Percentiles rank a stretch among this genome's conserved stretches.
These are phyloP conservation scores for Mimosa bimucronata DNA, from an alignment of 306 rosid species.

Conservation along the genomic window DNA sequence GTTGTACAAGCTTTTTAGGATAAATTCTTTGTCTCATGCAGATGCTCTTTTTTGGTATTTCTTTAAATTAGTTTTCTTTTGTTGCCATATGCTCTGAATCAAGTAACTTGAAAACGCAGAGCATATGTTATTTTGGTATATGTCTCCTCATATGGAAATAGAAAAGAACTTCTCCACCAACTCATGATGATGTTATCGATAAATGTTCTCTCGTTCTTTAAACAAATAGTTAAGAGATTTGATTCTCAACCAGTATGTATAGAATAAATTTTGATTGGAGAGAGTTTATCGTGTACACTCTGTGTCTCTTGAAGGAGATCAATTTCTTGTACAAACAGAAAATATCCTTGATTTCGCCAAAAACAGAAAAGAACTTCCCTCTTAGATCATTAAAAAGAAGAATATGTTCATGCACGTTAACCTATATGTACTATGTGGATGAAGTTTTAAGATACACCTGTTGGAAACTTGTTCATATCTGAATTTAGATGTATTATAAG, in stretches of 20 bases:
- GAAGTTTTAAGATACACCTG: not conserved
- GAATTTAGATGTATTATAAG: not conserved
- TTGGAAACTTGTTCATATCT: not conserved
- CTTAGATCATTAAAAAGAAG: not conserved
- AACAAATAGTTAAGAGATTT: not conserved
- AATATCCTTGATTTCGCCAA: not conserved
- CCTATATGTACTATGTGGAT: not conserved
- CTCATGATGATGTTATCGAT: not conserved
- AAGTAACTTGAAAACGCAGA: constrained; percentile 13
- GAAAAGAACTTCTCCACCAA: constrained; percentile 16
- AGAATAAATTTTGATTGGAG: not conserved
- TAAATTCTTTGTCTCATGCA: constrained; percentile 45
- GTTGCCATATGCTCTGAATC: constrained; percentile 13
- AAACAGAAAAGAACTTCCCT: not conserved
- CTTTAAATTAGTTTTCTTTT: constrained; percentile 20
- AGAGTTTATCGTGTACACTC: not conserved
- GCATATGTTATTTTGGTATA: constrained; percentile 34
- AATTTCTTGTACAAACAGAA: not conserved
- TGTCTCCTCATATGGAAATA: constrained; percentile 19
- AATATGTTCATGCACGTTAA: not conserved
- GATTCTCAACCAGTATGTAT: not conserved
- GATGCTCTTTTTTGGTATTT: constrained; percentile 30
- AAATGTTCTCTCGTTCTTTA: not conserved
- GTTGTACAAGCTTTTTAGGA: constrained; percentile 31
- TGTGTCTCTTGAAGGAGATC: not conserved